Evolutionary conservation across 352 stramenopile species (phyloP).

Genomic region (Globisporangium lucens): DNA sequence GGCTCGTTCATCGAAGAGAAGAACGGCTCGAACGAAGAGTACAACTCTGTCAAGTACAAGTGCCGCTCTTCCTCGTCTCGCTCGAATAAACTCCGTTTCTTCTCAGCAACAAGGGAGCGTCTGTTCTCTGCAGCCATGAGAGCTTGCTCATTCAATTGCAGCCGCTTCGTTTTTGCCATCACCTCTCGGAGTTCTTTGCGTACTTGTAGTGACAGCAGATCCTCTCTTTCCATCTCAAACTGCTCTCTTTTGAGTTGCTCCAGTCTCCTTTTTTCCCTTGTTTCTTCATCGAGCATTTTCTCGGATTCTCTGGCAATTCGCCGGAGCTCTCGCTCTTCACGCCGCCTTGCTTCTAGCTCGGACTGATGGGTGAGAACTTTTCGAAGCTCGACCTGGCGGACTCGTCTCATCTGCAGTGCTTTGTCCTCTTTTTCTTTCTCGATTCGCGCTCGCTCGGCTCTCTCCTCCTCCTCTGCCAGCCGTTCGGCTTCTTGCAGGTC

Average conservation of each 20-base stretch:
- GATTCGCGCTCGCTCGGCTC: constrained; percentile 42
- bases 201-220: constrained; percentile 24
- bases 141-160: constrained; percentile 39
- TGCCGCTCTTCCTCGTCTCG: constrained; percentile 23
- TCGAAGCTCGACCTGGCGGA: constrained; percentile 52
- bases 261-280: constrained; percentile 25
- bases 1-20: constrained; percentile 35
- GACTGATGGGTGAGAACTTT: constrained; percentile 55
- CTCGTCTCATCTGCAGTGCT: constrained; percentile 39
- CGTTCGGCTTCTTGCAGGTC: constrained; percentile 62
- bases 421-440: constrained; percentile 71
- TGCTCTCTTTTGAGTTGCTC: constrained; percentile 32
- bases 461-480: constrained; percentile 46
- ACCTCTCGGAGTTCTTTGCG: constrained; percentile 29
- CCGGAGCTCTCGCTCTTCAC: constrained; percentile 28
- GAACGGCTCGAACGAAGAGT: constrained; percentile 53
- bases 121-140: constrained; percentile 52
- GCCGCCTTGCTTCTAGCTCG: constrained; percentile 44
- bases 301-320: constrained; percentile 17
- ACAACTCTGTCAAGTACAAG: constrained; percentile 44
- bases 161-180: constrained; percentile 27
- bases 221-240: constrained; percentile 43
- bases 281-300: constrained; percentile 42
- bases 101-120: constrained; percentile 27
- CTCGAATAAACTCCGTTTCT: constrained; percentile 30